These are phyloP conservation scores for Chlorencoelia australis DNA, from an alignment of 2,329 filamentous ascomycete genomes.

Conservation along the genomic window DNA sequence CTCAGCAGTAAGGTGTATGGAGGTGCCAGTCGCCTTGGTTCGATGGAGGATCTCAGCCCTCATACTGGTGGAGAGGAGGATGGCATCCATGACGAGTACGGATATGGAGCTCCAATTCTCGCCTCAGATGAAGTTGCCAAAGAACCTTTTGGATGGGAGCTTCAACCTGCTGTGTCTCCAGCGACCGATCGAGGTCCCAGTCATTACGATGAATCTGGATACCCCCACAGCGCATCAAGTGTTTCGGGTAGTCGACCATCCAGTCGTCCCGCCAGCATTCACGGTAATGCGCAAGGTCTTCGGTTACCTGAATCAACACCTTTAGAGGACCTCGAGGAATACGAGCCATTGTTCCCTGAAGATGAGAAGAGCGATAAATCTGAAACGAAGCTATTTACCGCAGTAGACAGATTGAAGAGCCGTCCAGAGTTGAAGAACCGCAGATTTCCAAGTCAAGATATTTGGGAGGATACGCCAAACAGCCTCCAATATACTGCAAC, in stretches of 20 bases:
- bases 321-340: slow-evolving; percentile 82
- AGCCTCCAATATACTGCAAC: slow-evolving; percentile 72
- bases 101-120: slow-evolving; percentile 69
- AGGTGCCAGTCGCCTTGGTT: slow-evolving; percentile 29
- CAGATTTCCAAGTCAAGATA: slow-evolving; percentile 86
- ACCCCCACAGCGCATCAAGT: slow-evolving; percentile 39
- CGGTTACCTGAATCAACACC: slow-evolving; percentile 49
- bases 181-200: slow-evolving; percentile 54
- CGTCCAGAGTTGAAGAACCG: slow-evolving; percentile 43
- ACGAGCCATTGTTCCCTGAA: slow-evolving; percentile 88
- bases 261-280: slow-evolving; percentile 53
- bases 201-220: slow-evolving; percentile 45
- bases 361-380: slow-evolving; percentile 43
- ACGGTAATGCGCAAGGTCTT: slow-evolving; percentile 42
- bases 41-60: slow-evolving; percentile 40
- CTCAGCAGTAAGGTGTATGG: slow-evolving; percentile 36
- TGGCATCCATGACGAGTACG: slow-evolving; percentile 46
- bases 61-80: slow-evolving; percentile 34
- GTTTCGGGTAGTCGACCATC: slow-evolving; percentile 36
- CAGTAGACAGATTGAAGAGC: slow-evolving; percentile 46
- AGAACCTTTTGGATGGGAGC: slow-evolving; percentile 54
- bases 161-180: slow-evolving; percentile 76
- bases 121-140: slow-evolving; percentile 81
- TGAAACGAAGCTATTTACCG: slow-evolving; percentile 39
- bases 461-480: slow-evolving; percentile 93